Percentiles rank a stretch among this genome's conserved stretches.
Evolutionary conservation across 2,329 filamentous ascomycete species (phyloP).

Genomic region (Colletotrichum horii): DNA sequence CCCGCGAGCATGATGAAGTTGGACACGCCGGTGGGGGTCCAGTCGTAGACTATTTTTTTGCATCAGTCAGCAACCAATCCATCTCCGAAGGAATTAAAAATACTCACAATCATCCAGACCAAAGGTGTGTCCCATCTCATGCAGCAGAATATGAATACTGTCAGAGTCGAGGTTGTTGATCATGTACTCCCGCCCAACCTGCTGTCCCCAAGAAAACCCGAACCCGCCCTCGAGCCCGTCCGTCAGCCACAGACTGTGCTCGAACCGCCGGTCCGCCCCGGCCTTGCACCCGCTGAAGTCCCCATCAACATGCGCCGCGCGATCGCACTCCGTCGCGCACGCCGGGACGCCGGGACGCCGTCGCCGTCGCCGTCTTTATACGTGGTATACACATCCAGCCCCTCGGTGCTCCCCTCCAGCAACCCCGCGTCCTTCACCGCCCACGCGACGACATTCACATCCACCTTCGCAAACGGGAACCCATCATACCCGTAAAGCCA

Average conservation of each 20-base stretch:
- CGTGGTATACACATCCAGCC: constrained; percentile 43
- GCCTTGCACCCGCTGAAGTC: constrained; percentile 43
- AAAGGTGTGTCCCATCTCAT: constrained; percentile 49
- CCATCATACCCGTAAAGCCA: constrained; percentile 47
- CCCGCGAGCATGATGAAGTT: constrained; percentile 53
- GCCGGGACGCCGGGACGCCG: too few species aligned
- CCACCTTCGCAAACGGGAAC: constrained; percentile 44
- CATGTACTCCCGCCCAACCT: constrained; percentile 48
- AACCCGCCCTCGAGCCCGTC: constrained; percentile 47
- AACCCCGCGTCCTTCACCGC: constrained; percentile 41
- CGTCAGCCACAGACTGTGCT: constrained; percentile 51
- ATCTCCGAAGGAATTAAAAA: not conserved
- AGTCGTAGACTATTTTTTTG: constrained; percentile 28
- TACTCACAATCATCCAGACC: constrained; percentile 39
- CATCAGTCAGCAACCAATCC: not conserved
- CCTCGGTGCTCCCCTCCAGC: constrained; percentile 39
- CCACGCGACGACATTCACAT: constrained; percentile 47
- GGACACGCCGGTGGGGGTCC: constrained; percentile 43
- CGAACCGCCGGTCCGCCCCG: constrained; percentile 44
- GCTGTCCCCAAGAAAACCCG: constrained; percentile 52
- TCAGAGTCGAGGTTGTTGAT: constrained; percentile 37
- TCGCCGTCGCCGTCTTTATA: constrained; percentile 41
- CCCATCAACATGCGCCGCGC: constrained; percentile 46
- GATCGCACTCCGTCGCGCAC: constrained; percentile 43
- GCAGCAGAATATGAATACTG: constrained; percentile 49